Evolutionary conservation across 345 rosid species (phyloP), one percentile per base, ranked within the genome.

Genomic region (Chamaenerion angustifolium): DNA sequence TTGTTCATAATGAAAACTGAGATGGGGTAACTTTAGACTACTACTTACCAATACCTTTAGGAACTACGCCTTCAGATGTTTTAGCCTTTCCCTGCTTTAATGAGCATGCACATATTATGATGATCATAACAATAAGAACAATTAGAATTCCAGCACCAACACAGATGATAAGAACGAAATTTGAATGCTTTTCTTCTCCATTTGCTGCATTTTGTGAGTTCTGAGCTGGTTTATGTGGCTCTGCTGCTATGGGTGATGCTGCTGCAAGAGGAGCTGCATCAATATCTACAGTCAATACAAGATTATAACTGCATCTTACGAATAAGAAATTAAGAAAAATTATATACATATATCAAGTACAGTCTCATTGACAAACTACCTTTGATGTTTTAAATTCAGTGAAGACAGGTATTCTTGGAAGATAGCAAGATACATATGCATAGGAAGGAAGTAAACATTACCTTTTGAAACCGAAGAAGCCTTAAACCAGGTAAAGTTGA

Each of bases 401-500:
- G 8, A 31, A 8, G 10, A 31, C 37, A 31, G 37, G 37, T 31
- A 31, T 31, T 31, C 37, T 31, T 31, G 37, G 37, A 31, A 31
- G 6, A 31, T 31, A 31, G 37, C 5, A 13, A 45, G 3, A 6
- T 10, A 16, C 16, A n/a, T 4, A 10, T 16, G 40, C 14, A 50
- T 35, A 11, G 11, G 2, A 50, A 7, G 41, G 6, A 50, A 40
- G 43, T 54, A 15, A 57, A 45, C 25, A 15, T 67, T 82, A 92
- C 96, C 95, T 77, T 56, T 78, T 62, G 95, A 75, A 62, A 87
- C 76, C 54, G 78, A 73, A 52, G 96, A 85, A 51, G 78, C 71
- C 65, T 78, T 72, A 70, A 76, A 84, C 85, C 93, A 87, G 41
- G 93, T 92, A 55, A 92, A 68, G 67, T 84, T 92, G 46, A 92